Conservation (phyloP, 2,329 filamentous ascomycete species). For the Elsinoe australis region DNA sequence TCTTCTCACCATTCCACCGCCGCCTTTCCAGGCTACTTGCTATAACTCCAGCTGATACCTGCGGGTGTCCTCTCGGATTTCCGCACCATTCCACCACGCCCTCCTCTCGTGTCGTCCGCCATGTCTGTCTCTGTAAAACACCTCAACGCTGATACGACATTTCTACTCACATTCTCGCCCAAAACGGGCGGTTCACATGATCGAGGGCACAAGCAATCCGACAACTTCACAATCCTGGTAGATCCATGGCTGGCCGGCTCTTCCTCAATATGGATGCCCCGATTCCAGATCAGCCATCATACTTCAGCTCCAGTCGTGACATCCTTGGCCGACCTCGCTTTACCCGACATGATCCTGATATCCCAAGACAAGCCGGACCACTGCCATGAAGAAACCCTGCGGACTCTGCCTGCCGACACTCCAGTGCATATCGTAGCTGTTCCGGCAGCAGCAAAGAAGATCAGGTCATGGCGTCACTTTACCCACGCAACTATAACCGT, state of each 20-base stretch:
- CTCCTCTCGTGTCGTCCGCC: slow-evolving; percentile 8
- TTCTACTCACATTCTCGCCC: slow-evolving; percentile 56
- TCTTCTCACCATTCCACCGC: background rate
- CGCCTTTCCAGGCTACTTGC: background rate
- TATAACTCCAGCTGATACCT: slow-evolving; percentile 11
- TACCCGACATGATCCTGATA: slow-evolving; percentile 51
- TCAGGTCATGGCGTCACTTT: slow-evolving; percentile 63
- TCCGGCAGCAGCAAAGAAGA: slow-evolving; percentile 55
- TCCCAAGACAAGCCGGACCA: slow-evolving; percentile 60
- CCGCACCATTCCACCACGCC: too few species aligned
- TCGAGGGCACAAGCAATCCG: background rate
- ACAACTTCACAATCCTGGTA: slow-evolving; percentile 57
- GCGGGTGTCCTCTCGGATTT: too few species aligned
- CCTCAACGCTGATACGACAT: slow-evolving; percentile 58
- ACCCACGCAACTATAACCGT: slow-evolving; percentile 41
- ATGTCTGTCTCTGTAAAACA: slow-evolving; percentile 60
- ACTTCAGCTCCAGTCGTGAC: slow-evolving; percentile 49
- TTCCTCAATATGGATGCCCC: slow-evolving; percentile 53
- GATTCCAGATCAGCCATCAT: slow-evolving; percentile 54
- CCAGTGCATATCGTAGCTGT: slow-evolving; percentile 60
- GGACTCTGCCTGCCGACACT: slow-evolving; percentile 50
- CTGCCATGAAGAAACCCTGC: slow-evolving; percentile 61
- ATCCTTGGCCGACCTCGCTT: slow-evolving; percentile 47
- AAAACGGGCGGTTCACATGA: slow-evolving; percentile 38
- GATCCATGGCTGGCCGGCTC: slow-evolving; percentile 63